Percentiles rank a stretch among this genome's conserved stretches.
Evolutionary conservation across 192 early-diverging fungal species (phyloP).

Genomic region (Backusella tuberculispora): DNA sequence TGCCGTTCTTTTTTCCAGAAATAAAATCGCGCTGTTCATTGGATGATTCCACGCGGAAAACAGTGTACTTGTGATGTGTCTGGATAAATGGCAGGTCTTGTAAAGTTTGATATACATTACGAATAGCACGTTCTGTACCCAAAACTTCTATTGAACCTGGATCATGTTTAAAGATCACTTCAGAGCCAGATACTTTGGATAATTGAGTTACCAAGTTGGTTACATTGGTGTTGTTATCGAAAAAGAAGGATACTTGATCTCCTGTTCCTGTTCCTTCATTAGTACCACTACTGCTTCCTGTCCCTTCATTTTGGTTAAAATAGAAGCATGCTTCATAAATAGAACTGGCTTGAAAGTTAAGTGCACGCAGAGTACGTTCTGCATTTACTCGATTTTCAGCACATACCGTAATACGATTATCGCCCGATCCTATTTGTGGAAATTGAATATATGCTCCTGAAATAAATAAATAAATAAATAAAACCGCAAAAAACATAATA

Average conservation of each 20-base stretch:
- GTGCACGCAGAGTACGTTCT: slow-evolving; percentile 67
- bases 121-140: slow-evolving; percentile 66
- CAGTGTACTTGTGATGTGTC: slow-evolving; percentile 52
- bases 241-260: slow-evolving; percentile 28
- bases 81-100: slow-evolving; percentile 56
- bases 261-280: not conserved
- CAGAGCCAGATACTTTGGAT: slow-evolving; percentile 58
- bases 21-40: slow-evolving; percentile 86
- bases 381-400: slow-evolving; percentile 73
- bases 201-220: slow-evolving; percentile 53
- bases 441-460: slow-evolving; percentile 57
- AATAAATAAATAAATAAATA: slow-evolving; percentile 3
- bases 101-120: slow-evolving; percentile 61
- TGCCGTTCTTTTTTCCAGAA: slow-evolving; percentile 87
- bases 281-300: too few species aligned
- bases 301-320: not conserved
- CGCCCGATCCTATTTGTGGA: slow-evolving; percentile 61
- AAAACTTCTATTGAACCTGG: slow-evolving; percentile 67
- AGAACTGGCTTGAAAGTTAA: slow-evolving; percentile 58
- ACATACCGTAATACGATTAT: slow-evolving; percentile 58
- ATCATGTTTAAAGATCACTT: slow-evolving; percentile 59
- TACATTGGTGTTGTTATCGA: slow-evolving; percentile 39
- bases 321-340: slow-evolving; percentile 36
- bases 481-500: not conserved
- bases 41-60: slow-evolving; percentile 76